phyloP scores from a whole-genome alignment of 768 basidiomycete species.

The Lenzites betulinus region DNA sequence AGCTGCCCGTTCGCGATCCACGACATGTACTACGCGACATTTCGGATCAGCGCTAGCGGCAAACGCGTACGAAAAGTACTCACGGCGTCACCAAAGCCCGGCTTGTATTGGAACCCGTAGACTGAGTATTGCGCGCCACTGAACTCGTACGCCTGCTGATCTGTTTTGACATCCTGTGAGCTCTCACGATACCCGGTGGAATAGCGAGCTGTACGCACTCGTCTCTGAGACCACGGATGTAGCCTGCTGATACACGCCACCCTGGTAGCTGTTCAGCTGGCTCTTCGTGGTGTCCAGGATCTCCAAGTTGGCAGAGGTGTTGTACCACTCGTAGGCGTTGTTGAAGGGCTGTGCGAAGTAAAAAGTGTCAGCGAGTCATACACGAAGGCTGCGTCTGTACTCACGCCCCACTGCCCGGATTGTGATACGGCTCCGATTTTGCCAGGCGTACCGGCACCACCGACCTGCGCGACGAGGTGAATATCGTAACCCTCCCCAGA shows the following conservation, averaged over 20 bases:
- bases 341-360: conserved; percentile 65
- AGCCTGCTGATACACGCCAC: conserved; percentile 83
- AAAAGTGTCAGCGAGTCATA: not conserved
- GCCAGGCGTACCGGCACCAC: conserved; percentile 44
- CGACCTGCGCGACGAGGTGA: conserved; percentile 77
- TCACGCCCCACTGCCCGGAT: conserved; percentile 79
- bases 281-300: conserved; percentile 58
- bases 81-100: conserved; percentile 62
- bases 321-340: conserved; percentile 66
- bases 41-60: not conserved
- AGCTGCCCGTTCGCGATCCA: conserved; percentile 69
- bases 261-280: conserved; percentile 64
- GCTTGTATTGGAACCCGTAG: conserved; percentile 83
- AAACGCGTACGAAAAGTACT: conserved; percentile 27
- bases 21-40: conserved; percentile 59
- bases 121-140: conserved; percentile 58
- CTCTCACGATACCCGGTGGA: not conserved
- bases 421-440: conserved; percentile 49
- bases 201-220: conserved; percentile 17
- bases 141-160: conserved; percentile 69
- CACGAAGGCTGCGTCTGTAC: conserved; percentile 27
- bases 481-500: conserved; percentile 43
- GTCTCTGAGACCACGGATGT: conserved; percentile 43
- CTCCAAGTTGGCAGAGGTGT: conserved; percentile 56
- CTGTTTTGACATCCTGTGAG: conserved; percentile 34